A percentile compares a stretch with the other conserved stretches of the same genome.
Conservation (phyloP, 805 yeast genomes). For the Myxozyma geophila region DNA sequence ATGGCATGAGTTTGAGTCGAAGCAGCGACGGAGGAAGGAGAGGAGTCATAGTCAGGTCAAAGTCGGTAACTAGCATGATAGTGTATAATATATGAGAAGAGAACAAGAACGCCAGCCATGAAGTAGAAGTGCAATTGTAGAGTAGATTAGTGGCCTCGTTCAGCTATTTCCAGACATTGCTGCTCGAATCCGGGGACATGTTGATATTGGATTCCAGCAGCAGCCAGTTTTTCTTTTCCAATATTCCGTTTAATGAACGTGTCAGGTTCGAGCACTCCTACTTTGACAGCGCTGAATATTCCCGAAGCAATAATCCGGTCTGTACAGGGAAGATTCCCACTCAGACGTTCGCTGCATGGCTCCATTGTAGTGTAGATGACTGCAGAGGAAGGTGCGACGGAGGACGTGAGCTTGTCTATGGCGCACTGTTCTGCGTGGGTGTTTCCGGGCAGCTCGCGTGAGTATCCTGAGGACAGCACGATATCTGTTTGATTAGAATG, state of each 20-base stretch:
- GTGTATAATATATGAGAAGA: neutral
- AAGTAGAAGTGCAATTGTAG: neutral
- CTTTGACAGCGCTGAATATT: constrained; percentile 73
- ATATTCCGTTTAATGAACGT: constrained; percentile 81
- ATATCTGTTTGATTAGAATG: constrained; percentile 54
- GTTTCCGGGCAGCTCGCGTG: constrained; percentile 90
- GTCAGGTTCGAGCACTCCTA: constrained; percentile 90
- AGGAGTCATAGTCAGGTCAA: constrained; percentile 10
- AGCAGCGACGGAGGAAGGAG: constrained; percentile 58
- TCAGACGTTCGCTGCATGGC: constrained; percentile 86
- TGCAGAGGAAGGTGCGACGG: constrained; percentile 63
- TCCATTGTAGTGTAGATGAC: constrained; percentile 95
- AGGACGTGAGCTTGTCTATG: constrained; percentile 61
- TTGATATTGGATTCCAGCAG: constrained; percentile 67
- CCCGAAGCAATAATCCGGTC: constrained; percentile 68
- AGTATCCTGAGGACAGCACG: constrained; percentile 79
- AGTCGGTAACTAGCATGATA: neutral
- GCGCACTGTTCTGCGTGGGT: constrained; percentile 99
- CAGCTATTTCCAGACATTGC: constrained; percentile 67
- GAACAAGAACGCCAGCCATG: neutral
- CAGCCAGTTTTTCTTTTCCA: constrained; percentile 60
- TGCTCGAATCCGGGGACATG: constrained; percentile 84
- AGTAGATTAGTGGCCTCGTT: constrained; percentile 21
- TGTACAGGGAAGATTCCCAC: constrained; percentile 89
- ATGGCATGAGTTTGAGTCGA: constrained; percentile 97